Evolutionary conservation across 371 early-diverging fungal species (phyloP).

Genomic region (Apophysomyces trapeziformis): DNA sequence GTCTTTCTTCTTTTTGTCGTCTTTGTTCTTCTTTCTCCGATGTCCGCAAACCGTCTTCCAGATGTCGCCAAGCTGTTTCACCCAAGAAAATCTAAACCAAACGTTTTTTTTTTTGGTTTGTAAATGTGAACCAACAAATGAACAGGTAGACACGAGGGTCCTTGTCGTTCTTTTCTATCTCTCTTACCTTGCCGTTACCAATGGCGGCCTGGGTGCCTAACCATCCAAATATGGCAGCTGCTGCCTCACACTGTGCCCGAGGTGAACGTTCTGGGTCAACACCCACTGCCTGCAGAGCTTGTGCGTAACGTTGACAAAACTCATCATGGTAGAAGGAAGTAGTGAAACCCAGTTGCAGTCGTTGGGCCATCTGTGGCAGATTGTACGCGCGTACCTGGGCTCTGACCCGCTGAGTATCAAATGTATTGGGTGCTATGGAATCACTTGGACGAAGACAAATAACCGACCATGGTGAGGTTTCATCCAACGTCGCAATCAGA

Average conservation of each 20-base stretch:
- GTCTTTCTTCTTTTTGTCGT: conserved; percentile 30
- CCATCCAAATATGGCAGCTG: conserved; percentile 72
- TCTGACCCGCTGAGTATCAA: conserved; percentile 66
- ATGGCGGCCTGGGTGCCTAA: conserved; percentile 64
- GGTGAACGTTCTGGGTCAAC: conserved; percentile 39
- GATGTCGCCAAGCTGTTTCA: conserved; percentile 69
- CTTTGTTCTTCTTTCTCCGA: conserved; percentile 39
- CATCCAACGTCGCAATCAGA: conserved; percentile 78
- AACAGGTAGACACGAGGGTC: too few relatives aligned
- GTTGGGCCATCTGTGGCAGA: conserved; percentile 58
- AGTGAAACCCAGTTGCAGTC: conserved; percentile 59
- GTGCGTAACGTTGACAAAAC: conserved; percentile 70
- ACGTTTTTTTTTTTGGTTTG: too few relatives aligned
- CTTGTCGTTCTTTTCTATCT: background rate
- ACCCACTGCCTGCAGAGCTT: conserved; percentile 45
- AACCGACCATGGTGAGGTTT: conserved; percentile 89
- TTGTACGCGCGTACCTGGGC: conserved; percentile 67
- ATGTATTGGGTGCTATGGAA: conserved; percentile 56
- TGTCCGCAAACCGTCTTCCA: conserved; percentile 62
- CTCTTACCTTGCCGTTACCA: conserved; percentile 64
- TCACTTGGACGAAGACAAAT: conserved; percentile 81
- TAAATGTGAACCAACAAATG: too few relatives aligned
- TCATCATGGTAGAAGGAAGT: conserved; percentile 61
- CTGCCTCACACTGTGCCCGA: conserved; percentile 61
- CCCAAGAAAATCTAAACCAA: conserved; percentile 63